Evolutionary conservation across 169 alveolate species (phyloP).

Genomic region (Plasmodium chabaudi): DNA sequence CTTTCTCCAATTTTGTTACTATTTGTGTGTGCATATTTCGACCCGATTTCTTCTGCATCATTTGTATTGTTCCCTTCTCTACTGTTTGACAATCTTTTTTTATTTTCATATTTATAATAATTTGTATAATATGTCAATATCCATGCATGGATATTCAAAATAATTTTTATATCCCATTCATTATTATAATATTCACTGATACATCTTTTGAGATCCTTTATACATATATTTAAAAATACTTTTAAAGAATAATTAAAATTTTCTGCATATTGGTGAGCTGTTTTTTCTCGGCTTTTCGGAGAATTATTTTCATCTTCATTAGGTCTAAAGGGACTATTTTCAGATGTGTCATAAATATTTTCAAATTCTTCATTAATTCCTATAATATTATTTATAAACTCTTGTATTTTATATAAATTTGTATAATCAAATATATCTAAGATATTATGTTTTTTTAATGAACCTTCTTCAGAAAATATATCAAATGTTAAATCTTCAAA

Average conservation of each 20-base stretch:
- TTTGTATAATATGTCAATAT: conserved; percentile 64
- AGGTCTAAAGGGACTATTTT: no score
- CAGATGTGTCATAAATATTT: conserved; percentile 16
- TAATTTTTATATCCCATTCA: conserved; percentile 58
- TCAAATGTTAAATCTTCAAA: conserved; percentile 65
- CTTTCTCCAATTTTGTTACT: background rate
- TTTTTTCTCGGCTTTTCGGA: background rate
- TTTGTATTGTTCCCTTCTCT: background rate
- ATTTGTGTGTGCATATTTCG: background rate
- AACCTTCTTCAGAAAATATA: conserved; percentile 25
- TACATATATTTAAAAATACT: conserved; percentile 56
- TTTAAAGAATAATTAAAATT: conserved; percentile 35
- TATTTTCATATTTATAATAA: conserved; percentile 51
- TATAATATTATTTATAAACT: conserved; percentile 37
- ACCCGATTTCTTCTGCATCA: background rate
- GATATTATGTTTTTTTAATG: conserved; percentile 36
- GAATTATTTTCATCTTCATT: background rate
- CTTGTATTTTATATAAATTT: conserved; percentile 55
- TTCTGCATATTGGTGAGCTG: background rate
- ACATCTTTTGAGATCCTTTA: conserved; percentile 59
- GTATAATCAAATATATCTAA: conserved; percentile 40
- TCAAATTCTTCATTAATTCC: conserved; percentile 73
- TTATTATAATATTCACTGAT: conserved; percentile 32
- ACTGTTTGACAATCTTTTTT: conserved; percentile 23
- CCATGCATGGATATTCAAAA: conserved; percentile 70